Evolutionary conservation across 768 basidiomycete genomes (phyloP), one percentile per base, ranked within the genome.

Genomic region (Suillus spraguei): DNA sequence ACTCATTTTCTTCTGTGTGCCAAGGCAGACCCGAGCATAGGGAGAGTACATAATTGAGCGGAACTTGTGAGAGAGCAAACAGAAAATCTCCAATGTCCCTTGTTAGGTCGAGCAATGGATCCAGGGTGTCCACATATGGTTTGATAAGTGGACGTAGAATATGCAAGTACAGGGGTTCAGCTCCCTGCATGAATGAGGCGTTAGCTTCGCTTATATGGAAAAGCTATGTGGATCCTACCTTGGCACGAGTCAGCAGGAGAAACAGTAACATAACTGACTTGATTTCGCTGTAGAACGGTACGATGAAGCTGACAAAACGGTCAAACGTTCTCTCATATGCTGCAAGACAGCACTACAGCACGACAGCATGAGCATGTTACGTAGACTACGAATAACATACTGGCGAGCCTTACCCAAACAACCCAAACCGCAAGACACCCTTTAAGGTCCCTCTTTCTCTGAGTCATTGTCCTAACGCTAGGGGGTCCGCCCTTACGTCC

Each of bases 221-320:
- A 39, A 56, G 28, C 6, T 20, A 60, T 46, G 47, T 60, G 9
- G 64, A 50, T 77, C 85, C 64, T 71, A 90, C 92, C 75, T 88
- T 80, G 63, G 92, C 86, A 60, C 92, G 87, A 63, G 91, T 90
- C 42, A 92, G 67, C 32, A 94, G 80, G 58, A 94, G 84, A 72
- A 93, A 94, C 10, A 94, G 71, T 8, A 94, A 80, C 32, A 83
- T 79, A 49, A 93, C 68, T 7, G 87, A 85, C 76, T 95, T 95
- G 76, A 92, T 79, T 77, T 94, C 90, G 69, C 87, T 85, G 74
- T 95, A 94, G 72, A 95, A 95, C 28, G 93, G 93, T 39, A 92
- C 81, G 65, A 94, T 85, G 35, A 94, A 76, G 68, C 84, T 84
- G 61, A 93, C 76, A 60, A 91, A 70, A 41, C 77, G 76, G 73